A percentile compares a stretch with the other conserved stretches of the same genome.
Evolutionary conservation across 495 filamentous ascomycete species (phyloP).

Genomic region (Amorphotheca resinae): DNA sequence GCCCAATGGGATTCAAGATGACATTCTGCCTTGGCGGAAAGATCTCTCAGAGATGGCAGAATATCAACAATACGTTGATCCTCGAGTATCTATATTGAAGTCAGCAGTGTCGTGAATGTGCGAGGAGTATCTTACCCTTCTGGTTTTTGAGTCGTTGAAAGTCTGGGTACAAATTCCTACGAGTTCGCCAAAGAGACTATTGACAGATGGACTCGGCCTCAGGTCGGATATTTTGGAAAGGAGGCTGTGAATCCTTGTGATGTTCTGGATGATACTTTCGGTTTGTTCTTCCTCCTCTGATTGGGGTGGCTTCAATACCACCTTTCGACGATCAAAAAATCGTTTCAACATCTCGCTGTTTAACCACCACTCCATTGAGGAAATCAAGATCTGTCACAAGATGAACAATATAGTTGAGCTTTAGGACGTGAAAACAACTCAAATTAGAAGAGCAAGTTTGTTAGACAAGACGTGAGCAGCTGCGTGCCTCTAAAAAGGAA

Average conservation of each 20-base stretch:
- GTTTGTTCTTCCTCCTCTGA: background rate
- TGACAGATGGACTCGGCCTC: slow-evolving; percentile 12
- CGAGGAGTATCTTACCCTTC: background rate
- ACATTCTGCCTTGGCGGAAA: slow-evolving; percentile 29
- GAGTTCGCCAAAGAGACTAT: slow-evolving; percentile 25
- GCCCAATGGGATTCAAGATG: slow-evolving; percentile 23
- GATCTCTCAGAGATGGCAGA: slow-evolving; percentile 19
- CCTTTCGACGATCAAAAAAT: no score
- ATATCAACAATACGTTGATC: slow-evolving; percentile 4
- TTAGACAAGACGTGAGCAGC: no score
- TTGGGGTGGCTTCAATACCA: no score
- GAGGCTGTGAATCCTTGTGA: background rate
- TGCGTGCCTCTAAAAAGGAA: no score
- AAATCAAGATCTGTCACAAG: no score
- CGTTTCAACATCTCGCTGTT: no score
- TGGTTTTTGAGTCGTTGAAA: background rate
- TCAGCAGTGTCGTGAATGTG: background rate
- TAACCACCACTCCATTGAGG: no score
- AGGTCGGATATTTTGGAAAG: background rate
- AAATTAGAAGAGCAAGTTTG: no score
- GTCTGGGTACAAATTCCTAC: slow-evolving; percentile 25
- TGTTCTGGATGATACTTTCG: slow-evolving; percentile 1
- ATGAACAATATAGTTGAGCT: no score
- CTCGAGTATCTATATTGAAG: slow-evolving; percentile 15
- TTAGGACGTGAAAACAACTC: no score